Conservation (phyloP, 768 basidiomycete genomes). For the Candolleomyces efflorescens region DNA sequence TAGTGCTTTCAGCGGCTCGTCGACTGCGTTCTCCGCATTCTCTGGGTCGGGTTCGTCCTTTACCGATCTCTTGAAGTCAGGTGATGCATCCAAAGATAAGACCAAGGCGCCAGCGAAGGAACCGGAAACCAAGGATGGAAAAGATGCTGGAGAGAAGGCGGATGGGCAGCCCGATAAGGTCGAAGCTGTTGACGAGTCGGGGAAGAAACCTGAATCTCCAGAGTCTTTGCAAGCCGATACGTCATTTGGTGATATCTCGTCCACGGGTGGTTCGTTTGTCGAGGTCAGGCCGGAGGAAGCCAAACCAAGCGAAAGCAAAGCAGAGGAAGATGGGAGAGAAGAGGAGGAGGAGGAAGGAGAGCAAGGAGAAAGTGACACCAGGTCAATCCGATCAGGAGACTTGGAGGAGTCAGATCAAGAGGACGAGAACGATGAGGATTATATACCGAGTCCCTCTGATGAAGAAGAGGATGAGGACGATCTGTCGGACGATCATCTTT, state of each 20-base stretch:
- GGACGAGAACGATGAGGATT: conserved; percentile 18
- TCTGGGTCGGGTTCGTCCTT: conserved; percentile 46
- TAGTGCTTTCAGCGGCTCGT: conserved; percentile 43
- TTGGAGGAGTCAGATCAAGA: conserved; percentile 2
- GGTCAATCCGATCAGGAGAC: conserved; percentile 29
- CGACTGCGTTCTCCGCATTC: conserved; percentile 39
- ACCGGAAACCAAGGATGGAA: not conserved
- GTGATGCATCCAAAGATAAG: conserved; percentile 22
- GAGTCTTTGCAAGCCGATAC: not conserved
- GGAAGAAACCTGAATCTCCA: not conserved
- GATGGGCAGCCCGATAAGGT: not conserved
- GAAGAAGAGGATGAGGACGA: conserved; percentile 22
- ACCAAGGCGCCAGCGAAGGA: conserved; percentile 11
- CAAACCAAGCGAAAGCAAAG: not conserved
- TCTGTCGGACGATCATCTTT: conserved; percentile 25
- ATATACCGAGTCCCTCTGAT: conserved; percentile 6
- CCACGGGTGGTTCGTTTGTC: conserved; percentile 20
- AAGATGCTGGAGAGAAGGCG: conserved; percentile 5
- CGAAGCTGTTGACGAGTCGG: not conserved
- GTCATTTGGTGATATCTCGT: conserved; percentile 12
- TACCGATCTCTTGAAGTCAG: conserved; percentile 50
- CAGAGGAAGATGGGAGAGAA: conserved; percentile 16
- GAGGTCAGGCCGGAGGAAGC: conserved; percentile 15
- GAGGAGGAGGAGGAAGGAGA: conserved; percentile 23
- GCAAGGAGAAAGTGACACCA: conserved; percentile 18